Evolutionary conservation across 257 asterid genomes (phyloP).

Genomic region (Nicotiana benthamiana): DNA sequence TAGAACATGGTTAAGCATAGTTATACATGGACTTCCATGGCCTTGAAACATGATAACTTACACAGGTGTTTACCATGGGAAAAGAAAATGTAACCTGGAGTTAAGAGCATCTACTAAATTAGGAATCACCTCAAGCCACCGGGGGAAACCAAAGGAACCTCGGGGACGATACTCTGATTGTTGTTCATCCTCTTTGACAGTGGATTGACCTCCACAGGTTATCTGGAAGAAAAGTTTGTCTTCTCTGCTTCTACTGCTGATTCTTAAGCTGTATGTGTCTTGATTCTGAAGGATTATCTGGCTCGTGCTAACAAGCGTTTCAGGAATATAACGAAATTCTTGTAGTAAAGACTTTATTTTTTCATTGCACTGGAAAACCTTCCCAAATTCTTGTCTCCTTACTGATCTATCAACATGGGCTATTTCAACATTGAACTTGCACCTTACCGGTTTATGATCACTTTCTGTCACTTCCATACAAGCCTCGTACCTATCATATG

Average conservation of each 20-base stretch:
- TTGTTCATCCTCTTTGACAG: slow-evolving; percentile 43
- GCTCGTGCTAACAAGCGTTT: slow-evolving; percentile 44
- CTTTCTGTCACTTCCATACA: slow-evolving; percentile 94
- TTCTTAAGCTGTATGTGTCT: slow-evolving; percentile 53
- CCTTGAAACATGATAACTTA: not conserved
- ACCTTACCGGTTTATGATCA: slow-evolving; percentile 93
- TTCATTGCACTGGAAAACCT: slow-evolving; percentile 40
- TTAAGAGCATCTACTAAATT: not conserved
- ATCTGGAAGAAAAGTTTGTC: slow-evolving; percentile 58
- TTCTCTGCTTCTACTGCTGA: slow-evolving; percentile 58
- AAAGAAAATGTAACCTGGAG: not conserved
- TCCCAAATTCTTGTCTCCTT: slow-evolving; percentile 72
- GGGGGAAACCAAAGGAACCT: slow-evolving; percentile 77
- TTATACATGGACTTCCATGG: not conserved
- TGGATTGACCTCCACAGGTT: slow-evolving; percentile 71
- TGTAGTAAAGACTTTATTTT: slow-evolving; percentile 35
- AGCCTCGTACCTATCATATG: slow-evolving; percentile 63
- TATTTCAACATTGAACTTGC: slow-evolving; percentile 73
- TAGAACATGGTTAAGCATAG: not conserved
- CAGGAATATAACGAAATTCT: slow-evolving; percentile 62
- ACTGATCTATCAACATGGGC: slow-evolving; percentile 82
- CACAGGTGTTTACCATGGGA: not conserved
- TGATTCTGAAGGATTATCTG: slow-evolving; percentile 58
- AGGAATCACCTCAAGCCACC: slow-evolving; percentile 81
- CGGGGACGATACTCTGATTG: slow-evolving; percentile 55